These are phyloP conservation scores for Apiotrichum gracile DNA, from an alignment of 1,284 basidiomycete species.

Conservation along the genomic window DNA sequence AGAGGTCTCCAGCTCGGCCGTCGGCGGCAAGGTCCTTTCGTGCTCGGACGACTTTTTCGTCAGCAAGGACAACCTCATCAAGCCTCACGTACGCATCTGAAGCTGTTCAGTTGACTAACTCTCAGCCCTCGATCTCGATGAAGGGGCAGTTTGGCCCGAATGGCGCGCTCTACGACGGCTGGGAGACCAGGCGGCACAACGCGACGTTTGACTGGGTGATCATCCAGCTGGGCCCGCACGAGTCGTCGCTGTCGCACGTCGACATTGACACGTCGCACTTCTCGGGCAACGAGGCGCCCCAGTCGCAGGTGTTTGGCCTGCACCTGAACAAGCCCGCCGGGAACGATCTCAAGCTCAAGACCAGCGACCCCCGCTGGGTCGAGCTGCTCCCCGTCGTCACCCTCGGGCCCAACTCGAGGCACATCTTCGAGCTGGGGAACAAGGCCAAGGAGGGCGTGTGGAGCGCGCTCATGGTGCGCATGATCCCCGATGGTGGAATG, in stretches of 20 bases:
- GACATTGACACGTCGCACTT: conserved; percentile 96
- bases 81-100: conserved; percentile 79
- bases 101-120: too few relatives aligned
- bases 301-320: conserved; percentile 66
- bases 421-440: conserved; percentile 62
- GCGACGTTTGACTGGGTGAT: conserved; percentile 87
- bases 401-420: conserved; percentile 74
- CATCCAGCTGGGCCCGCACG: conserved; percentile 71
- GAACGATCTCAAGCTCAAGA: conserved; percentile 27
- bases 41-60: conserved; percentile 97
- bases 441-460: conserved; percentile 51
- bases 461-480: conserved; percentile 85
- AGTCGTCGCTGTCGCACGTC: conserved; percentile 72
- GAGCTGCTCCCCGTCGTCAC: conserved; percentile 67
- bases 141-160: conserved; percentile 95
- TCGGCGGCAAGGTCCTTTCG: conserved; percentile 69
- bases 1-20: conserved; percentile 84
- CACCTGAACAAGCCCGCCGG: conserved; percentile 44
- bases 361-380: conserved; percentile 54
- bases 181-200: conserved; percentile 91
- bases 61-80: conserved; percentile 73
- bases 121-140: conserved; percentile 62
- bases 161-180: conserved; percentile 89
- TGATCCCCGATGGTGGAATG: conserved; percentile 95
- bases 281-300: conserved; percentile 89